phyloP scores from a whole-genome alignment of 495 filamentous ascomycete genomes.

The Xylaria longipes region DNA sequence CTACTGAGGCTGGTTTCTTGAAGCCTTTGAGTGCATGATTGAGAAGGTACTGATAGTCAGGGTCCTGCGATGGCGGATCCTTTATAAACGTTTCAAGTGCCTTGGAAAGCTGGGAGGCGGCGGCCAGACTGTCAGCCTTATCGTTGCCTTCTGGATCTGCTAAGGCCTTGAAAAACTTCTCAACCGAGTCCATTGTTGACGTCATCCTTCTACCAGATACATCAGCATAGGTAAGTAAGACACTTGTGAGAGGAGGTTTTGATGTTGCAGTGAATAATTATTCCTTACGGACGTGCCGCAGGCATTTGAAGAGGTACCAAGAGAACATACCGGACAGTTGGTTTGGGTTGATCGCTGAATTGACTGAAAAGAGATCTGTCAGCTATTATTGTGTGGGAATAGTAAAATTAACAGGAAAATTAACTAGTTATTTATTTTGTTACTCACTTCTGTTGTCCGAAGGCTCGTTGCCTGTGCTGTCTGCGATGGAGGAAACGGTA shows the following conservation, averaged over 20 bases:
- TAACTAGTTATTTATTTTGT: background rate
- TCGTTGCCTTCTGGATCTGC: background rate
- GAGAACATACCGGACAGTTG: background rate
- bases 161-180: constrained; percentile 12
- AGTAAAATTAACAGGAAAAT: background rate
- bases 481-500: background rate
- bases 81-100: background rate
- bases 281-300: background rate
- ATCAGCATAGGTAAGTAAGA: background rate
- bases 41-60: constrained; percentile 16
- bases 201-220: background rate
- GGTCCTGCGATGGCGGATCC: constrained; percentile 13
- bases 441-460: background rate
- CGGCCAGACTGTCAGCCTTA: background rate
- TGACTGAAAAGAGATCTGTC: background rate
- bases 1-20: background rate
- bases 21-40: background rate
- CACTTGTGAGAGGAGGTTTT: too few relatives aligned
- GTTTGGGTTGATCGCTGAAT: background rate
- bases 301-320: background rate
- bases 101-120: background rate
- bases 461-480: background rate
- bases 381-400: background rate
- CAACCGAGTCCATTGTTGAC: constrained; percentile 8
- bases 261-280: background rate